Evolutionary conservation across 2,329 filamentous ascomycete species (phyloP).

Genomic region (Xenoacremonium recifei): DNA sequence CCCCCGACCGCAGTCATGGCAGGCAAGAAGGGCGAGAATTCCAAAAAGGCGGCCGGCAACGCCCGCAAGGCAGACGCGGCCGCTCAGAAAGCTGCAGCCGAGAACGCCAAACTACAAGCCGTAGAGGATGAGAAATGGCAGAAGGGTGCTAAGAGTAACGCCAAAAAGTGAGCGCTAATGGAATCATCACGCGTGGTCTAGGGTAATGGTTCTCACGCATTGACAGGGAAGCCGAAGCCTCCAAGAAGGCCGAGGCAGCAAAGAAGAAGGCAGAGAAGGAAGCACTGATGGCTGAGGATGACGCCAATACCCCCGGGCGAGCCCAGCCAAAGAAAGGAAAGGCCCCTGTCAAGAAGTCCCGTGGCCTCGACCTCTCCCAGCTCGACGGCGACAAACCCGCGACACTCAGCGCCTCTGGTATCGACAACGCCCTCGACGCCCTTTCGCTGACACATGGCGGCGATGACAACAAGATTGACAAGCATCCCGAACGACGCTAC

Average conservation of each 20-base stretch:
- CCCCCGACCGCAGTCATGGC: conserved; percentile 53
- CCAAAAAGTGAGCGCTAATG: conserved; percentile 72
- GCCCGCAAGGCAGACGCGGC: conserved; percentile 90
- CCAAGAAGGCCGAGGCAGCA: conserved; percentile 77
- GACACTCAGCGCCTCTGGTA: conserved; percentile 77
- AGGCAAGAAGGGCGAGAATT: conserved; percentile 75
- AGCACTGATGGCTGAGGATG: conserved; percentile 79
- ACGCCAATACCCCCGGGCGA: conserved; percentile 60
- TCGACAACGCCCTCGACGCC: conserved; percentile 91
- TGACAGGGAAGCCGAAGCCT: conserved; percentile 35
- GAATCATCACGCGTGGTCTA: not conserved
- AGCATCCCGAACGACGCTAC: conserved; percentile 83
- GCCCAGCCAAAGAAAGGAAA: conserved; percentile 66
- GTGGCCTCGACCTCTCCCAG: conserved; percentile 72
- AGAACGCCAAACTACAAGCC: conserved; percentile 63
- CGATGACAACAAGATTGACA: conserved; percentile 72
- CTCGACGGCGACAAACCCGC: conserved; percentile 64
- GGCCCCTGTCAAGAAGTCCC: conserved; percentile 65
- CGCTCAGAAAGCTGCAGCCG: conserved; percentile 72
- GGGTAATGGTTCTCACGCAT: conserved; percentile 7
- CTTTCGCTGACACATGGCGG: conserved; percentile 61
- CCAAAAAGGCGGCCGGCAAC: conserved; percentile 87
- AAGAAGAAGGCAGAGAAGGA: conserved; percentile 95
- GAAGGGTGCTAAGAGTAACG: conserved; percentile 78
- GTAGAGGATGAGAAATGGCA: conserved; percentile 76